phyloP scores from a whole-genome alignment of 352 stramenopile species.

The Pythium dissimile region DNA sequence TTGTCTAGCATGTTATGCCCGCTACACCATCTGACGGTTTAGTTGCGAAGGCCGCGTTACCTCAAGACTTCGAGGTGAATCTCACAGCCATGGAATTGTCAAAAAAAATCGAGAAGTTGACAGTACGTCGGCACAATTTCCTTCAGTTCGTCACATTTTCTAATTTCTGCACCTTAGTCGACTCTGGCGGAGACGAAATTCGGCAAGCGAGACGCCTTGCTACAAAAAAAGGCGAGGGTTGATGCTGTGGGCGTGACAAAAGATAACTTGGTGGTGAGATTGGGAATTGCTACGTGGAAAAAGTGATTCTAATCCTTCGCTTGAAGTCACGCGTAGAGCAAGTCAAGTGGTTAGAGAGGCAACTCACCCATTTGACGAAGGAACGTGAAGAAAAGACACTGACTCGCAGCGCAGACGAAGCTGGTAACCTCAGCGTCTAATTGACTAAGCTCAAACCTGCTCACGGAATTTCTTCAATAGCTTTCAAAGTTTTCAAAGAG shows the following conservation, averaged over 20 bases:
- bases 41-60: neutral
- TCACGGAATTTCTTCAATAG: too few species aligned
- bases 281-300: neutral
- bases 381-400: neutral
- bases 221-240: neutral
- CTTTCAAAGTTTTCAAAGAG: too few species aligned
- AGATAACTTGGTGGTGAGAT: neutral
- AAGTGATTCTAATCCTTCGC: neutral
- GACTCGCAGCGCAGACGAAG: neutral
- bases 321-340: conserved; percentile 26
- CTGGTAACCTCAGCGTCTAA: neutral
- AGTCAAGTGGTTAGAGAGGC: conserved; percentile 36
- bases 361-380: conserved; percentile 24
- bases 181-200: neutral
- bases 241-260: neutral
- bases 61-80: conserved; percentile 5
- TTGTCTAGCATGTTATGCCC: neutral
- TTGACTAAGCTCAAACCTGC: too few species aligned
- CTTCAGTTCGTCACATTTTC: neutral
- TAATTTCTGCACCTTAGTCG: neutral
- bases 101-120: neutral
- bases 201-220: neutral
- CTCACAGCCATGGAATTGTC: neutral
- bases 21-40: too few species aligned
- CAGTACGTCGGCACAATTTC: neutral